Percentiles rank a stretch among this genome's conserved stretches.
Conservation (phyloP, 352 stramenopile genomes). For the Aphanomyces invadans region DNA sequence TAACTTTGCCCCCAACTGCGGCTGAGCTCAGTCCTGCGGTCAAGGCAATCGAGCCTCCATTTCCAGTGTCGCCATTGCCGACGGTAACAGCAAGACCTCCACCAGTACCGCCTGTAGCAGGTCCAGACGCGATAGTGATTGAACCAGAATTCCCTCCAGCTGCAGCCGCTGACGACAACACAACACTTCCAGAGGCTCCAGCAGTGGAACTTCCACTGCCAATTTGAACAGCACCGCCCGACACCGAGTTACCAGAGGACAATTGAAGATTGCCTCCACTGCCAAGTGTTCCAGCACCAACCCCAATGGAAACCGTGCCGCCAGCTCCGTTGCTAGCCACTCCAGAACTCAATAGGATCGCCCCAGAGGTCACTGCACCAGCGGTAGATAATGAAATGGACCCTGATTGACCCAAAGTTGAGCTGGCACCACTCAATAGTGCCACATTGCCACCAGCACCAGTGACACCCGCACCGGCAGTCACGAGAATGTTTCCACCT, state of each 20-base stretch:
- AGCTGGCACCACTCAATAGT: slow-evolving; percentile 61
- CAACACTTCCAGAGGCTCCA: background rate
- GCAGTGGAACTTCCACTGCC: slow-evolving; percentile 1
- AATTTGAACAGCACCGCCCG: slow-evolving; percentile 6
- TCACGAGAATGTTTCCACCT: slow-evolving; percentile 9
- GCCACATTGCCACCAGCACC: slow-evolving; percentile 36
- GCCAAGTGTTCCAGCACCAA: slow-evolving; percentile 39
- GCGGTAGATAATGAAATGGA: slow-evolving; percentile 43
- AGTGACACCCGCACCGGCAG: slow-evolving; percentile 4
- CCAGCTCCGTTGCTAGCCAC: slow-evolving; percentile 40
- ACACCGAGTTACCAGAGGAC: background rate
- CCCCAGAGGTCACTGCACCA: slow-evolving; percentile 49
- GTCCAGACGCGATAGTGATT: background rate
- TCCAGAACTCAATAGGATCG: slow-evolving; percentile 47
- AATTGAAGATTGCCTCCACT: background rate
- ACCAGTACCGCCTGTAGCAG: slow-evolving; percentile 24
- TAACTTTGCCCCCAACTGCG: slow-evolving; percentile 29
- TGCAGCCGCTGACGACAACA: background rate
- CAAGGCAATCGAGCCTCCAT: slow-evolving; percentile 26
- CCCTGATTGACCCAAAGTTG: slow-evolving; percentile 48
- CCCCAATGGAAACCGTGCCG: slow-evolving; percentile 47
- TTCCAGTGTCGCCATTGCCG: background rate
- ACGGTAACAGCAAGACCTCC: slow-evolving; percentile 18
- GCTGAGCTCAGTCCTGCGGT: slow-evolving; percentile 27
- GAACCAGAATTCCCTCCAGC: slow-evolving; percentile 1